A percentile compares a stretch with the other conserved stretches of the same genome.
phyloP scores from a whole-genome alignment of 371 early-diverging fungal genomes.

The Mortierella sp. region DNA sequence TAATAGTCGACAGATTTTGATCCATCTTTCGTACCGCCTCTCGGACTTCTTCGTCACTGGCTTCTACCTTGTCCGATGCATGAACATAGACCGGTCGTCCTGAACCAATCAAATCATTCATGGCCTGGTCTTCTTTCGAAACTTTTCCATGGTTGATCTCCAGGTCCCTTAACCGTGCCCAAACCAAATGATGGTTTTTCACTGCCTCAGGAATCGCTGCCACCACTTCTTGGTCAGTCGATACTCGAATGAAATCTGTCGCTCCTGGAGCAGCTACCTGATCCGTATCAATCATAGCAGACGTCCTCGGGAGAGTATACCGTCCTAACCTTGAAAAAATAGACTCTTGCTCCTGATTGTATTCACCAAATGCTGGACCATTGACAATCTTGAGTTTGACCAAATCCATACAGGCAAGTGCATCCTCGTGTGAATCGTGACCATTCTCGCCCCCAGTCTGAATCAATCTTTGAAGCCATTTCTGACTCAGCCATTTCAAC shows the following conservation, averaged over 20 bases:
- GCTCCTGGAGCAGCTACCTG: slow-evolving; percentile 5
- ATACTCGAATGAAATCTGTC: slow-evolving; percentile 12
- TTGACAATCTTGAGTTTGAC: slow-evolving; percentile 66
- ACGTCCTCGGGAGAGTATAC: slow-evolving; percentile 41
- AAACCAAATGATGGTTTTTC: slow-evolving; percentile 43
- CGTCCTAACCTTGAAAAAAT: slow-evolving; percentile 61
- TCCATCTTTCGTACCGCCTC: slow-evolving; percentile 40
- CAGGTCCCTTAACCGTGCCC: slow-evolving; percentile 44
- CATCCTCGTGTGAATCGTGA: slow-evolving; percentile 85
- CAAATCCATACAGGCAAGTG: slow-evolving; percentile 75
- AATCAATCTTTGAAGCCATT: slow-evolving; percentile 66
- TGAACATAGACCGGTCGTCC: slow-evolving; percentile 1
- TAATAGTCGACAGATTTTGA: slow-evolving; percentile 55
- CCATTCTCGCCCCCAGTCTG: slow-evolving; percentile 61
- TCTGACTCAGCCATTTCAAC: slow-evolving; percentile 65
- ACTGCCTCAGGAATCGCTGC: slow-evolving; percentile 20
- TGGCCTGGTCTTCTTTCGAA: not conserved
- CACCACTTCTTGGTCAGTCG: slow-evolving; percentile 38
- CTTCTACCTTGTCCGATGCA: slow-evolving; percentile 9
- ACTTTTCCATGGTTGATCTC: slow-evolving; percentile 47
- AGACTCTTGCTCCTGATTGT: slow-evolving; percentile 55
- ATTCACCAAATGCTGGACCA: slow-evolving; percentile 64
- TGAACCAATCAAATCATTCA: not conserved
- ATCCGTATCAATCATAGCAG: slow-evolving; percentile 58
- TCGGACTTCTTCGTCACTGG: slow-evolving; percentile 30